Evolutionary conservation across 2,329 filamentous ascomycete species (phyloP), one percentile per base, ranked within the genome.

Genomic region (Epichloe uncinata): DNA sequence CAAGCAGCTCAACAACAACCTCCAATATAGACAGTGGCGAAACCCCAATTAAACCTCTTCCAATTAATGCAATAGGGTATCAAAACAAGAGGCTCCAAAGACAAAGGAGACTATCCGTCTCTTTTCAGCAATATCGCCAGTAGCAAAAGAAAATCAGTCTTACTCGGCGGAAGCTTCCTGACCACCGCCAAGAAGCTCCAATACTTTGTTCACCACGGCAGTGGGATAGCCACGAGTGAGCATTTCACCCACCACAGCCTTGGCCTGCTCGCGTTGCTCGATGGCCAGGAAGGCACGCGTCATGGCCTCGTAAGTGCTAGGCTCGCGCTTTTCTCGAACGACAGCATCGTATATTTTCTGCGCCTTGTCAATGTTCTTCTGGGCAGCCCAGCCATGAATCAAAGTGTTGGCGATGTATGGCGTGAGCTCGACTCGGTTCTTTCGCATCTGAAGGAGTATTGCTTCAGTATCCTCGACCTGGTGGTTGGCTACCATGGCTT

Each of bases 251-350:
- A 95, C 90, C 13, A 95, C 84, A 11, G 63, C 69, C 69, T 88
- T 82, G 38, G 93, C 93, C 51, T 78, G 75, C 45, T 82, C 77
- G 35, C 87, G 82, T 63, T 94, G 81, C 63, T 94, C 87, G 3
- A 85, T 84, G 11, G 88, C 82, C 49, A 98, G 79, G 69, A 84
- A 96, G 1, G 93, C 93, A 43, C 93, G 79, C 5, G 90, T 95
- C 93, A 98, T 98, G 40, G 91, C 90, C 70, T 98, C 93, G 66
- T 98, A 98, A 4, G 93, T 98, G 73, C 89, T 96, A 3, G 93
- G 93, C 72, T 98, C 93, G 51, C 93, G 83, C 70, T 84, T 89
- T 49, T 82, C 78, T 30, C 80, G 77, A 8, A 82, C 79, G 3
- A 98, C 82, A n/a, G 78, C 75, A 52, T 85, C 77, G 63, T 95